Base-by-base conservation (phyloP, 495 filamentous ascomycete species). In the Aspergillus sclerotiicarbonarius region DNA sequence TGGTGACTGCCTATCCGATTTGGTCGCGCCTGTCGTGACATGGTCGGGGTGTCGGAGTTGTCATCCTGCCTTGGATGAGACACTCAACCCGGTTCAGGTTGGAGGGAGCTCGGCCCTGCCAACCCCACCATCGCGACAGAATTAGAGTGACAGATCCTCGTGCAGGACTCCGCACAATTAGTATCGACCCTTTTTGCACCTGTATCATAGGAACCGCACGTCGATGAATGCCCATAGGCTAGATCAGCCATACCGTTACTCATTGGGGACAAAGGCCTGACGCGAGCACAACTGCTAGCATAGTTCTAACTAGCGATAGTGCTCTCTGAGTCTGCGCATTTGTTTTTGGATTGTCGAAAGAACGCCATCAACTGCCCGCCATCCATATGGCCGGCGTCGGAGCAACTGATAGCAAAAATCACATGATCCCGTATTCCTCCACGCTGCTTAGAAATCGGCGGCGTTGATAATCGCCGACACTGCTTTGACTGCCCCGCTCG, bases 401-500 rank as follows among this genome's bases (percentile, higher is more conserved):
- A 25, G 37, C 37, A 6, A 41, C 37, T 41, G 37, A 41, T 41
- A 41, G 37, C 37, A n/a, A 57, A 33, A 39, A 62, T 69, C 66
- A 68, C 64, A 61, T 70, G 66, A 70, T 25, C 46, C 56, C 21
- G 8, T 33, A 30, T 37, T 35, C 29, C 33, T 54, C 53, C 45
- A 45, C 50, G 41, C 20, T 64, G 62, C 62, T 64, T 63, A 63
- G 61, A 59, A 63, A 63, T 60, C 52, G 51, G 45, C 19, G 18
- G 6, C 15, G 29, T 13, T 37, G 29, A 37, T 53, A 53, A 50
- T 51, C 33, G 71, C 71, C 68, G 56, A 65, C 56, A 57, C 19
- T 45, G 45, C 20, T 18, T 45, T 41, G 30, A 49, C 58, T 62
- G 69, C 69, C 70, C 72, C 72, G 72, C 72, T 65, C 61, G 49